Base-by-base conservation (phyloP, 306 rosid genomes). In the Carpinus viminea region DNA sequence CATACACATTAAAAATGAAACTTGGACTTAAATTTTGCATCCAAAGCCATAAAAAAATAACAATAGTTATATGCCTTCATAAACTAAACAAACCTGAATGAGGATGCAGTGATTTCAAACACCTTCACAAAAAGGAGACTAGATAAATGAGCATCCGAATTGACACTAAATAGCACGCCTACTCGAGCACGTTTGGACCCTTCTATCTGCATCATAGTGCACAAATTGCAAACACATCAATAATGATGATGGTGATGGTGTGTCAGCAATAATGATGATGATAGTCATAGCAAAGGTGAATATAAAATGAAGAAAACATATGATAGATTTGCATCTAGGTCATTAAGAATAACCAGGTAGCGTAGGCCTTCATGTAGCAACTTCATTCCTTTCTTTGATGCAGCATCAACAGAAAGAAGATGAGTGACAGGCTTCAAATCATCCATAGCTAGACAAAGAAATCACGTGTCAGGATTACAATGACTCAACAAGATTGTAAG, bases 341-440 rank as follows among this genome's bases (percentile, higher is more conserved):
- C 70, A 18, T 56, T 78, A 78, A 68, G 18, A 53, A 72, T 81
- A 73, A 95, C 99, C 98, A 95, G 96, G 85, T 90, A 93, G 79
- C 38, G 82, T 69, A 95, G 83, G 89, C 96, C 93, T 83, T 91
- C 96, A 72, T 53, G 90, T 76, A 95, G 93, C 82, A 95, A 87
- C 81, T 86, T 85, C 64, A 90, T 76, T 87, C 99, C 98, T 70
- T 88, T 89, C 80, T 76, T 83, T 65, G 93, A 88, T 77, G 93
- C 60, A 74, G 87, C 80, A 79, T 95, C 90, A 79, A 95, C 85
- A 70, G 86, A 92, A 82, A 95, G 86, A 83, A 93, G 93, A 83
- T 95, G 99, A 51, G 99, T 95, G 80, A 95, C 94, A 0, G 98
- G 88, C 87, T 95, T 95, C 96, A 95, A 79, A 74, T 93, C 98